Base-by-base conservation (phyloP, 306 rosid genomes). In the Quercus mongolica region DNA sequence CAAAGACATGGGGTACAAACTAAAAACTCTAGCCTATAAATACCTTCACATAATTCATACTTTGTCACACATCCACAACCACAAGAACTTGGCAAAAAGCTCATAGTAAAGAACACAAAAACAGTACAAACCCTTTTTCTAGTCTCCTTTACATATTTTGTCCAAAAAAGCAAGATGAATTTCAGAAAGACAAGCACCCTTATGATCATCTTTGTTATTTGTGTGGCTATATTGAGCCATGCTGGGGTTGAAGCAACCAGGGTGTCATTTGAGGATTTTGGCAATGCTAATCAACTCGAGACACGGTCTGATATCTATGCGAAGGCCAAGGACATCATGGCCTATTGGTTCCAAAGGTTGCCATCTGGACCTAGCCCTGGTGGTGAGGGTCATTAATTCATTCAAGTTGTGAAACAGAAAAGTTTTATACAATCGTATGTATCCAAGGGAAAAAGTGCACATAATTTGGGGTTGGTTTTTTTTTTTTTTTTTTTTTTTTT, bases 291-390 rank as follows among this genome's bases (percentile, higher is more conserved):
- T 77, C 81, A 84, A 65, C 31, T 82, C 25, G 68, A 79, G 73
- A 71, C 70, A 33, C 65, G 71, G 12, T 28, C 78, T 12, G 20
- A 62, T 25, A 62, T 82, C 51, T 78, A 78, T 20, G 69, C 57
- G 73, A 80, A 49, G 76, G 81, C 73, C 13, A 80, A 49, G 73
- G 28, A 21, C 64, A 73, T 72, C 67, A 58, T 84, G 84, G 61
- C 74, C 8, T 84, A 28, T 59, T 84, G 84, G 87, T 74, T 84
- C 61, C 23, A 72, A 65, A 75, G 76, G 49, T 75, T 84, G 18
- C 69, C 81, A 14, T 84, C 87, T 3, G 87, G 82, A 41, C 87
- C 81, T 7, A 84, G 87, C 62, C 28, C 81, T 21, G 25, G 62
- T 31, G 84, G 84, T 19, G 76, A 81, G 15, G 84, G 87, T 73